Evolutionary conservation across 2,329 filamentous ascomycete species (phyloP).

Genomic region (Hysterium pulicare): DNA sequence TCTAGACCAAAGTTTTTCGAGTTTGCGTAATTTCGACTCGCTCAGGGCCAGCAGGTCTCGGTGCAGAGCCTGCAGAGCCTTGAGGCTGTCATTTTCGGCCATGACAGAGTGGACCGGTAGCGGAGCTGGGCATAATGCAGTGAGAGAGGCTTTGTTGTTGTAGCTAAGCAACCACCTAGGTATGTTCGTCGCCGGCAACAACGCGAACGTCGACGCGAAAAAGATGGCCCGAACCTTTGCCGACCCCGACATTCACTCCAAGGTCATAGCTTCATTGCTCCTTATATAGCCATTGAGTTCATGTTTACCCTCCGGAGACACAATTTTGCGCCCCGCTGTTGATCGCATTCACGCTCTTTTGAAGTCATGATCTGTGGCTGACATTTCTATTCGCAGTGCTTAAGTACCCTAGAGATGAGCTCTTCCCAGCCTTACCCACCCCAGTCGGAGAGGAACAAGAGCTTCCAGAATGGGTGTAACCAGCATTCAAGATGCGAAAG

Average conservation of each 20-base stretch:
- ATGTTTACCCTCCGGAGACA: too few relatives aligned
- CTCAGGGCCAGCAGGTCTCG: slow-evolving; percentile 76
- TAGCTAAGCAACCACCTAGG: background rate
- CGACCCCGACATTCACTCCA: background rate
- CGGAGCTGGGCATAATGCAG: slow-evolving; percentile 30
- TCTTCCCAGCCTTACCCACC: slow-evolving; percentile 4
- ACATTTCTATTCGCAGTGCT: too few relatives aligned
- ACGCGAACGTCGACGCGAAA: background rate
- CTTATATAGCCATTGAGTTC: too few relatives aligned
- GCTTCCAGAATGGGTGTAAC: slow-evolving; percentile 23
- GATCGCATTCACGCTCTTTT: too few relatives aligned
- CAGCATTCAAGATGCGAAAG: slow-evolving; percentile 35
- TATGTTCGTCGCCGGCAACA: background rate
- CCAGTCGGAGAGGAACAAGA: slow-evolving; percentile 6
- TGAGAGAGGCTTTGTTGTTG: slow-evolving; percentile 2
- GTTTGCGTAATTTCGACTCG: slow-evolving; percentile 65
- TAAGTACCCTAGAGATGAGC: slow-evolving; percentile 8
- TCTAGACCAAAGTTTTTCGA: slow-evolving; percentile 64
- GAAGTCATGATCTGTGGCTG: too few relatives aligned
- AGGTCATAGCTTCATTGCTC: too few relatives aligned
- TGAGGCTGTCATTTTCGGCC: slow-evolving; percentile 70
- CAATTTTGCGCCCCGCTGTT: too few relatives aligned
- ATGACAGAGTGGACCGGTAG: slow-evolving; percentile 45
- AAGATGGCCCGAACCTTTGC: background rate
- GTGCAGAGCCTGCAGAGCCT: slow-evolving; percentile 78